phyloP scores from a whole-genome alignment of 768 basidiomycete genomes.

The Hericium erinaceus region DNA sequence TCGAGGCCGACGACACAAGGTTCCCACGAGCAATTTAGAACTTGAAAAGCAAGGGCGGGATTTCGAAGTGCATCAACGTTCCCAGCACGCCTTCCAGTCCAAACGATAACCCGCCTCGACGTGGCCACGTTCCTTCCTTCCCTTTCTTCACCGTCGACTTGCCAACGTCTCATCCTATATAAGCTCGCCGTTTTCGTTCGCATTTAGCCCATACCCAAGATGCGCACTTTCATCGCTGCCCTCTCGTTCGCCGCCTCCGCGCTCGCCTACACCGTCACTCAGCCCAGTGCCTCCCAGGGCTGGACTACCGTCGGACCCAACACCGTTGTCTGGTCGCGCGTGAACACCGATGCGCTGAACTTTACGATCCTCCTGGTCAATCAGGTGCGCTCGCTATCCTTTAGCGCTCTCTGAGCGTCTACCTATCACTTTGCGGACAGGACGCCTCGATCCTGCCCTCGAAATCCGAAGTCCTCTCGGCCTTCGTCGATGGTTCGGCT shows the following conservation, averaged over 20 bases:
- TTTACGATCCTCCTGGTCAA: constrained; percentile 65
- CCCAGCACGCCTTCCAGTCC: not conserved
- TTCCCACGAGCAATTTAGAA: not conserved
- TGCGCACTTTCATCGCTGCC: constrained; percentile 34
- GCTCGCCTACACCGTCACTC: constrained; percentile 50
- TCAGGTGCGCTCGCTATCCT: constrained; percentile 29
- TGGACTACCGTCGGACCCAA: constrained; percentile 51
- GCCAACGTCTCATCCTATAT: not conserved
- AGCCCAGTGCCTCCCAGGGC: constrained; percentile 22
- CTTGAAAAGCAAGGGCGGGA: not conserved
- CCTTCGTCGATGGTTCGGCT: constrained; percentile 42
- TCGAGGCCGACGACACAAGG: not conserved
- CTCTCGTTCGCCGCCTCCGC: constrained; percentile 44
- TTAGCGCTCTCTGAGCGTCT: not conserved
- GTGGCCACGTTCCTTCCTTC: not conserved
- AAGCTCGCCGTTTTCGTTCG: not conserved
- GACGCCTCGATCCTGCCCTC: not conserved
- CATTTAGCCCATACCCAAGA: constrained; percentile 14
- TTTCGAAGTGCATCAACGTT: not conserved
- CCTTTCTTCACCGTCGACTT: not conserved
- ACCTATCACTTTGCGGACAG: not conserved
- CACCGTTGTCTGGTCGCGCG: constrained; percentile 50
- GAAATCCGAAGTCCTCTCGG: constrained; percentile 39
- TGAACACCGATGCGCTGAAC: constrained; percentile 54
- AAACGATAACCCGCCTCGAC: not conserved